phyloP scores from a whole-genome alignment of 2,329 filamentous ascomycete species.

The Magnaporthiopsis rhizophila region DNA sequence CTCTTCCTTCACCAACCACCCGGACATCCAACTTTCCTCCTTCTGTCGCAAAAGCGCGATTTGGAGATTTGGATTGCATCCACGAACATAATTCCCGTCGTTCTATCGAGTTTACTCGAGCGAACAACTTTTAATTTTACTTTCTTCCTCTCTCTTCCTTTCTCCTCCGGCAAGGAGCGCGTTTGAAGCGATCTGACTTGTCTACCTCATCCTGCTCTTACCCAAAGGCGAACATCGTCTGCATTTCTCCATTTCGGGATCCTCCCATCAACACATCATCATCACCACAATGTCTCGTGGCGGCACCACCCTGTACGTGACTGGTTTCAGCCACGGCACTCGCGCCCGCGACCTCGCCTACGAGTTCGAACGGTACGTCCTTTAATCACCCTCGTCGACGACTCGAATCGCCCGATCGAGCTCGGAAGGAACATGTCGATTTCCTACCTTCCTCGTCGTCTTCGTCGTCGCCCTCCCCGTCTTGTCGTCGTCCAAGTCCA shows the following conservation, averaged over 20 bases:
- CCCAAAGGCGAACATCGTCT: not conserved
- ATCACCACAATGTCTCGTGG: conserved; percentile 70
- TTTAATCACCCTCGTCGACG: conserved; percentile 41
- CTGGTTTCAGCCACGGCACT: conserved; percentile 97
- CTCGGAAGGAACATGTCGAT: conserved; percentile 20
- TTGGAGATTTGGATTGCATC: not conserved
- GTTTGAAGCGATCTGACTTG: not conserved
- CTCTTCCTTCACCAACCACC: not conserved
- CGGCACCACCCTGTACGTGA: conserved; percentile 94
- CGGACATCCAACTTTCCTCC: not conserved
- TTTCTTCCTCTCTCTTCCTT: not conserved
- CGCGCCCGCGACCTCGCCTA: conserved; percentile 98
- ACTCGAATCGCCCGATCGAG: conserved; percentile 35
- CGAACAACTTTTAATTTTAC: not conserved
- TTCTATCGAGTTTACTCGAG: not conserved
- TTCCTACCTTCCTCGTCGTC: conserved; percentile 17
- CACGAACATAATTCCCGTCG: not conserved
- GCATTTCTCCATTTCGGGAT: conserved; percentile 7
- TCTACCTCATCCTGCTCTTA: not conserved
- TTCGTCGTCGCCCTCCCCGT: conserved; percentile 7
- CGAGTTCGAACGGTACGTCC: conserved; percentile 99
- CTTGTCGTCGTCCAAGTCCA: conserved; percentile 2
- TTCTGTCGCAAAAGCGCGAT: no score
- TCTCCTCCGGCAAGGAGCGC: not conserved
- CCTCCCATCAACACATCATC: conserved; percentile 8